Conservation (phyloP, 805 yeast species). For the Torulaspora microellipsoides region DNA sequence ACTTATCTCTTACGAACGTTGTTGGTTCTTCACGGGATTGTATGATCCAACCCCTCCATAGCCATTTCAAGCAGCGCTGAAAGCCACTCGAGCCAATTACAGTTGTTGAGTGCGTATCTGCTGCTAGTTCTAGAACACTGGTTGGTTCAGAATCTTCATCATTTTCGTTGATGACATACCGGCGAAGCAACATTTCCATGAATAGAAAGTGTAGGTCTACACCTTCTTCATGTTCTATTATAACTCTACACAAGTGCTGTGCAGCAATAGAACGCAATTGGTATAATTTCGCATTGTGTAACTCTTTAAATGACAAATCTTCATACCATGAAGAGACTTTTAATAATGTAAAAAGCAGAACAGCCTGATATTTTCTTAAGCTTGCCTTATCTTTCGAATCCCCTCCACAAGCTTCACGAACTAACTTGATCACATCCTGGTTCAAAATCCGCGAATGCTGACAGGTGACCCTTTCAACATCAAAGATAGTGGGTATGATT, state of each 20-base stretch:
- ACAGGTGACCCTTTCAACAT: conserved; percentile 44
- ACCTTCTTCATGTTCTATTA: conserved; percentile 56
- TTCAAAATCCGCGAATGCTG: conserved; percentile 60
- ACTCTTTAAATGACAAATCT: conserved; percentile 51
- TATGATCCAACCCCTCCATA: conserved; percentile 91
- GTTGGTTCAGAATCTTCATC: conserved; percentile 58
- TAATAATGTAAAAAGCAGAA: conserved; percentile 63
- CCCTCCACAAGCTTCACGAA: conserved; percentile 77
- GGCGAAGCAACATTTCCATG: conserved; percentile 69
- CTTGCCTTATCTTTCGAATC: conserved; percentile 51
- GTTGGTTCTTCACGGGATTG: conserved; percentile 68
- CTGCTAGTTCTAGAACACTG: conserved; percentile 81
- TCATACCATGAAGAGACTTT: conserved; percentile 79
- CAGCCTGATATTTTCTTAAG: conserved; percentile 59
- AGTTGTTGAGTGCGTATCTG: conserved; percentile 73
- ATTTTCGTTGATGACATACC: conserved; percentile 62
- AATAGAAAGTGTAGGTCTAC: conserved; percentile 50
- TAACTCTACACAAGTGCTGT: conserved; percentile 61
- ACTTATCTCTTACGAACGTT: conserved; percentile 60
- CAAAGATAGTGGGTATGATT: conserved; percentile 62
- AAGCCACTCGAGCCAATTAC: conserved; percentile 78
- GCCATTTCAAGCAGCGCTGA: conserved; percentile 82
- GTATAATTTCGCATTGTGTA: conserved; percentile 65
- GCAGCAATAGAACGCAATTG: conserved; percentile 62
- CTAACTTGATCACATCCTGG: conserved; percentile 53